Evolutionary conservation across 257 asterid species (phyloP).

Genomic region (Forsythia viridissima): DNA sequence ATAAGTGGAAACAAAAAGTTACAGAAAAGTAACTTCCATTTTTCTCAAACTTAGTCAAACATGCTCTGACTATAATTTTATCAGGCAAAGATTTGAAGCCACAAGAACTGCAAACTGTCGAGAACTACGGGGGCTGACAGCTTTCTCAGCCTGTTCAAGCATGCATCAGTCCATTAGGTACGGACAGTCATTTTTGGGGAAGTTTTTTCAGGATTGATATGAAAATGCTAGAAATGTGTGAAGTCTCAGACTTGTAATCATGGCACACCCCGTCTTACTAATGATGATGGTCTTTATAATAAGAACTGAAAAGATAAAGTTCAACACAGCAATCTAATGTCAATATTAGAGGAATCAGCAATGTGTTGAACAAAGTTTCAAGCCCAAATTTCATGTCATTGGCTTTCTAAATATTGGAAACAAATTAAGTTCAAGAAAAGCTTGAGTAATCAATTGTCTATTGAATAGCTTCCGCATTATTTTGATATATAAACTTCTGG

Average conservation of each 20-base stretch:
- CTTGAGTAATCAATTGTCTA: background rate
- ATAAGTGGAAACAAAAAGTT: background rate
- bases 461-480: constrained; percentile 3
- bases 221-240: too few species aligned
- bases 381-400: background rate
- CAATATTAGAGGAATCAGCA: background rate
- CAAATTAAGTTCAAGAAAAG: background rate
- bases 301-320: background rate
- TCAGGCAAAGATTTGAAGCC: too few species aligned
- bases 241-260: background rate
- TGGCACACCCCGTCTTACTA: background rate
- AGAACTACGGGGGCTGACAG: too few species aligned
- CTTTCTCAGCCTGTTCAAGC: too few species aligned
- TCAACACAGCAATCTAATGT: background rate
- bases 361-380: background rate
- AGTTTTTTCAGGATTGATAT: too few species aligned
- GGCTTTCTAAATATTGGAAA: background rate
- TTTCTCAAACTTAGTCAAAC: too few species aligned
- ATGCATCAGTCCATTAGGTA: too few species aligned
- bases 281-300: background rate
- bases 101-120: too few species aligned
- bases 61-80: too few species aligned
- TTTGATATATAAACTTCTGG: background rate
- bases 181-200: too few species aligned
- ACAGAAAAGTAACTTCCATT: too few species aligned